Percentiles rank a stretch among this genome's conserved stretches.
Conservation (phyloP, 495 filamentous ascomycete genomes). For the Hypomontagnella submonticulosa region DNA sequence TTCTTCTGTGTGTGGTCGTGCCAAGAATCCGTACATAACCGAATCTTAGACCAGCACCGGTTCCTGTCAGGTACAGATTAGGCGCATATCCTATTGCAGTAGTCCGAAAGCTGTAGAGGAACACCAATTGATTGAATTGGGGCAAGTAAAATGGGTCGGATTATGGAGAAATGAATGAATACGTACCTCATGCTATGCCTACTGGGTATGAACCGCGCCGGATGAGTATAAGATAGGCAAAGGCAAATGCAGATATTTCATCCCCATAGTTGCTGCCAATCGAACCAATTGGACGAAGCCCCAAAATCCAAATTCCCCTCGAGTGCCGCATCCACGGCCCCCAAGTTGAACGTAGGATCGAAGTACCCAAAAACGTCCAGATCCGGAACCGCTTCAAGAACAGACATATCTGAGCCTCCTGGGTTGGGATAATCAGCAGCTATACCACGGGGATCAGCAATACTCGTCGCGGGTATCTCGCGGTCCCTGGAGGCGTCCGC, state of each 20-base stretch:
- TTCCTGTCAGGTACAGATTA: too few species aligned
- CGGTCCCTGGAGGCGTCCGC: conserved; percentile 28
- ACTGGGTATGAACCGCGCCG: too few species aligned
- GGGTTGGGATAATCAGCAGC: conserved; percentile 24
- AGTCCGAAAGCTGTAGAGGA: too few species aligned
- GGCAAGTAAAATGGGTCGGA: neutral
- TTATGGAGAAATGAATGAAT: neutral
- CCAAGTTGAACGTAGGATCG: conserved; percentile 56
- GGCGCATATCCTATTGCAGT: too few species aligned
- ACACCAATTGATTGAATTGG: too few species aligned
- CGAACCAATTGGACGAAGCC: conserved; percentile 51
- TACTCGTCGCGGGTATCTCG: conserved; percentile 15
- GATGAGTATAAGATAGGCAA: neutral
- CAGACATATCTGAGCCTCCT: conserved; percentile 38
- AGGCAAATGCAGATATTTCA: conserved; percentile 1
- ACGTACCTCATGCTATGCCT: conserved; percentile 6
- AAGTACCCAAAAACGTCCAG: conserved; percentile 58
- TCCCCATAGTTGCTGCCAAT: conserved; percentile 48
- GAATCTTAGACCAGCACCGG: too few species aligned
- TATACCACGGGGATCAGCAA: conserved; percentile 4
- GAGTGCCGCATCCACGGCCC: conserved; percentile 55
- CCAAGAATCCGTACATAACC: too few species aligned
- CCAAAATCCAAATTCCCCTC: conserved; percentile 56
- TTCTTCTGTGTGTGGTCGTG: too few species aligned
- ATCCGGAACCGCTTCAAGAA: conserved; percentile 50